phyloP scores from a whole-genome alignment of 495 filamentous ascomycete species.

The Penicillium robsamsonii region DNA sequence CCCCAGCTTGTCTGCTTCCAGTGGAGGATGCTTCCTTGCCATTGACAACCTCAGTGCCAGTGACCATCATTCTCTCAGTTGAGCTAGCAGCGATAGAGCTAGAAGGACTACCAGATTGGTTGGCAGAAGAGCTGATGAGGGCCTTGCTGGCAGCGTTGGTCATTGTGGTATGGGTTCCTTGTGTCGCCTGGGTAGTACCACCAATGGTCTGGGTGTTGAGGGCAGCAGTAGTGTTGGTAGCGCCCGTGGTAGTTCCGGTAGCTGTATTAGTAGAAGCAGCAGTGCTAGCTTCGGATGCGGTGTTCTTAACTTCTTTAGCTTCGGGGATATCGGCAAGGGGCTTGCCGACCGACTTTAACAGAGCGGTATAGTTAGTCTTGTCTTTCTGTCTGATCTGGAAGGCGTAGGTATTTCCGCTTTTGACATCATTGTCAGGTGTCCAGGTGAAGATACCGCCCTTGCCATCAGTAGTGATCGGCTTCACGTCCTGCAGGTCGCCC shows the following conservation, averaged over 20 bases:
- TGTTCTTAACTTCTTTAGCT: constrained; percentile 14
- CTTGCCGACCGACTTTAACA: constrained; percentile 28
- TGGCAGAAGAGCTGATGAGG: constrained; percentile 22
- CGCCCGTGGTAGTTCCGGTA: constrained; percentile 5
- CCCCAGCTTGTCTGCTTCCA: constrained; percentile 15
- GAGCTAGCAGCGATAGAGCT: constrained; percentile 16
- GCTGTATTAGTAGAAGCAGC: constrained; percentile 7
- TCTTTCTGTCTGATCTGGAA: constrained; percentile 45
- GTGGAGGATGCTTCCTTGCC: constrained; percentile 18
- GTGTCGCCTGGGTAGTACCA: not conserved
- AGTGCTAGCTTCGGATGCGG: constrained; percentile 17
- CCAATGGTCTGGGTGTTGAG: not conserved
- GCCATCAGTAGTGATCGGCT: constrained; percentile 37
- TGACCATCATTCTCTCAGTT: constrained; percentile 1
- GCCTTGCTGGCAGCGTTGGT: constrained; percentile 17
- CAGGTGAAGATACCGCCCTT: constrained; percentile 42
- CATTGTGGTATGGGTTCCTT: constrained; percentile 1
- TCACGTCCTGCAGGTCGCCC: constrained; percentile 39
- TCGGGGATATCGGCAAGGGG: constrained; percentile 21
- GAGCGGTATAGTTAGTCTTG: constrained; percentile 47
- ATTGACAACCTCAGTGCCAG: constrained; percentile 9
- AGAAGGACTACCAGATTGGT: constrained; percentile 12
- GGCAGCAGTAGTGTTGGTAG: constrained; percentile 3
- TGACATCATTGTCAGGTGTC: constrained; percentile 36
- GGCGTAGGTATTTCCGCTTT: constrained; percentile 43